These are phyloP conservation scores for Haematococcus sp. DNA, from an alignment of 139 green algal species.

Conservation along the genomic window DNA sequence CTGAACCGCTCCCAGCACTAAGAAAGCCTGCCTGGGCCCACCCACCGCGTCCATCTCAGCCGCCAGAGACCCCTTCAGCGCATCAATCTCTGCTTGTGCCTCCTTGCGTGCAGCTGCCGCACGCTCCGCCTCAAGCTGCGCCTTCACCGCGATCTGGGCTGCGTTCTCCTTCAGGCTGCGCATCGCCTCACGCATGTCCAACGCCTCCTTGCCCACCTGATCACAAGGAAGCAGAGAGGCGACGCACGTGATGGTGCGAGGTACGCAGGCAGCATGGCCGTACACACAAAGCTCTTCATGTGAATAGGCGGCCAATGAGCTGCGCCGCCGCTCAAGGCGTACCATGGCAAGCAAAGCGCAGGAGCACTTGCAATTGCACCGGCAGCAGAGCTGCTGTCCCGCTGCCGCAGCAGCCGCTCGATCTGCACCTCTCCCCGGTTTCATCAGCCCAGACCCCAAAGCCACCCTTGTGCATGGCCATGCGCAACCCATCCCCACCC, in stretches of 20 bases:
- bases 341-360: too few species aligned
- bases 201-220: constrained; percentile 24
- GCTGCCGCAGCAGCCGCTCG: not conserved
- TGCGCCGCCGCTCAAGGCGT: not conserved
- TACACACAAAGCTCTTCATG: not conserved
- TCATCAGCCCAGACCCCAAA: too few species aligned
- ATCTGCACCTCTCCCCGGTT: constrained; percentile 3
- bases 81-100: constrained; percentile 10
- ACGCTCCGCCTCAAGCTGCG: constrained; percentile 29
- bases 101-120: constrained; percentile 2
- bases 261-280: not conserved
- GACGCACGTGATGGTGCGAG: not conserved
- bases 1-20: not conserved
- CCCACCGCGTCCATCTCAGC: constrained; percentile 4
- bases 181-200: constrained; percentile 48
- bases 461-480: too few species aligned
- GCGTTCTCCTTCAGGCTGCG: constrained; percentile 42
- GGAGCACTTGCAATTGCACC: too few species aligned
- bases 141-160: constrained; percentile 24
- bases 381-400: too few species aligned
- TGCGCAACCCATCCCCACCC: not conserved
- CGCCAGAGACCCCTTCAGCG: not conserved
- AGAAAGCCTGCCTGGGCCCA: not conserved
- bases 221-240: too few species aligned
- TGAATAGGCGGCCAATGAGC: not conserved